These are phyloP conservation scores for Rhodocollybia butyracea DNA, from an alignment of 768 basidiomycete species.

Conservation along the genomic window DNA sequence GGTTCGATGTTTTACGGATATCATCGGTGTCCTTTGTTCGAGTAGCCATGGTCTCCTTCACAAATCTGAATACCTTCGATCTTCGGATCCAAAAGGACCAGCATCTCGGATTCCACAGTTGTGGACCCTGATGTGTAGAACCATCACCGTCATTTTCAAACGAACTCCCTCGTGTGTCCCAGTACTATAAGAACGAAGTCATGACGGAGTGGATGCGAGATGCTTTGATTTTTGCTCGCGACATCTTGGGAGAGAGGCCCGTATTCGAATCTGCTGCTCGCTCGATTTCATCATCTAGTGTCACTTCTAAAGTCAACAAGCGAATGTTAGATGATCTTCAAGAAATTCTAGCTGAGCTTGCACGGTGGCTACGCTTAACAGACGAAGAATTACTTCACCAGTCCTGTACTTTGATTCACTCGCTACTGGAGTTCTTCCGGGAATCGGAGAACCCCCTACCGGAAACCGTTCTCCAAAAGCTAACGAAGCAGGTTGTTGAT, in stretches of 20 bases:
- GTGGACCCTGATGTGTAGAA: constrained; percentile 80
- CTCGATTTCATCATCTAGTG: neutral
- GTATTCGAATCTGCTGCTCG: constrained; percentile 67
- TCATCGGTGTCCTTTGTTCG: constrained; percentile 84
- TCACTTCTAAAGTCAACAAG: constrained; percentile 49
- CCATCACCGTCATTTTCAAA: constrained; percentile 82
- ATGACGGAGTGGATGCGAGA: constrained; percentile 99
- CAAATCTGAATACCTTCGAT: constrained; percentile 46
- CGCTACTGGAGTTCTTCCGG: constrained; percentile 74
- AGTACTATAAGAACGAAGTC: constrained; percentile 70
- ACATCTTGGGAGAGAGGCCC: constrained; percentile 78
- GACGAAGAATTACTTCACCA: constrained; percentile 91
- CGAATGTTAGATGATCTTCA: constrained; percentile 79
- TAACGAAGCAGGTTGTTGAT: constrained; percentile 62
- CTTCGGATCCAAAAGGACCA: constrained; percentile 42
- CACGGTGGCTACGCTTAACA: constrained; percentile 88
- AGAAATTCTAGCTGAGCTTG: constrained; percentile 72
- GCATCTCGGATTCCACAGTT: constrained; percentile 59
- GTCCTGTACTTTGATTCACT: constrained; percentile 78
- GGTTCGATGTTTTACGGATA: constrained; percentile 89
- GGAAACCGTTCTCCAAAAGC: constrained; percentile 54
- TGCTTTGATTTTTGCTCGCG: constrained; percentile 88
- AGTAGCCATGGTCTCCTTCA: constrained; percentile 69
- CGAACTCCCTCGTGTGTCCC: constrained; percentile 81
- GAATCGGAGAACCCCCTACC: constrained; percentile 55